Evolutionary conservation across 768 basidiomycete genomes (phyloP).

Genomic region (Ramaria rubella): DNA sequence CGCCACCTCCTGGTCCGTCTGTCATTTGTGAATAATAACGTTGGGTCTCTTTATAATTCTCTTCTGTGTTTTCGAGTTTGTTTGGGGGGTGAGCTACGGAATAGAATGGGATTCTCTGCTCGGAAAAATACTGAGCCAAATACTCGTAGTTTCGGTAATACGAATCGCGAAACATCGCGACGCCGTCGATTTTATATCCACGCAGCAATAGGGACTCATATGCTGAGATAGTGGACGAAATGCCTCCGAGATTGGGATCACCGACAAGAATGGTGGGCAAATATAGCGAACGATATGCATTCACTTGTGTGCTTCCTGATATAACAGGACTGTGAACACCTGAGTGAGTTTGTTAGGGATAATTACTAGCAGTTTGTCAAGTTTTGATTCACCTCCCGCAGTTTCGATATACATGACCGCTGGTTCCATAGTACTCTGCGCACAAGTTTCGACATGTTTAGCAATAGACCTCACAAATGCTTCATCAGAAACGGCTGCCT

Average conservation of each 20-base stretch:
- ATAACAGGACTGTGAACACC: constrained; percentile 90
- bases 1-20: constrained; percentile 27
- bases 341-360: constrained; percentile 24
- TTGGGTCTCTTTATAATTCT: constrained; percentile 51
- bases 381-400: constrained; percentile 74
- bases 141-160: constrained; percentile 90
- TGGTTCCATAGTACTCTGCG: constrained; percentile 23
- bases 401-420: constrained; percentile 85
- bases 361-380: not conserved
- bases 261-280: constrained; percentile 85
- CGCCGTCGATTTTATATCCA: constrained; percentile 80
- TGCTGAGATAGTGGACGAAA: constrained; percentile 85
- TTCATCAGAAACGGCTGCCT: constrained; percentile 53
- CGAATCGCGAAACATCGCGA: constrained; percentile 76
- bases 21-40: constrained; percentile 62
- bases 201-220: constrained; percentile 89
- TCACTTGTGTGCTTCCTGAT: constrained; percentile 76
- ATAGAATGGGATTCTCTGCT: constrained; percentile 53
- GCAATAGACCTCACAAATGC: constrained; percentile 61
- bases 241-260: constrained; percentile 87
- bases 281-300: constrained; percentile 79
- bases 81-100: constrained; percentile 56
- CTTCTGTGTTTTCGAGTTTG: constrained; percentile 31
- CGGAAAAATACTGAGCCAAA: constrained; percentile 68
- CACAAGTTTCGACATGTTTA: constrained; percentile 51